phyloP scores from a whole-genome alignment of 257 asterid species.

The Lycium barbarum region DNA sequence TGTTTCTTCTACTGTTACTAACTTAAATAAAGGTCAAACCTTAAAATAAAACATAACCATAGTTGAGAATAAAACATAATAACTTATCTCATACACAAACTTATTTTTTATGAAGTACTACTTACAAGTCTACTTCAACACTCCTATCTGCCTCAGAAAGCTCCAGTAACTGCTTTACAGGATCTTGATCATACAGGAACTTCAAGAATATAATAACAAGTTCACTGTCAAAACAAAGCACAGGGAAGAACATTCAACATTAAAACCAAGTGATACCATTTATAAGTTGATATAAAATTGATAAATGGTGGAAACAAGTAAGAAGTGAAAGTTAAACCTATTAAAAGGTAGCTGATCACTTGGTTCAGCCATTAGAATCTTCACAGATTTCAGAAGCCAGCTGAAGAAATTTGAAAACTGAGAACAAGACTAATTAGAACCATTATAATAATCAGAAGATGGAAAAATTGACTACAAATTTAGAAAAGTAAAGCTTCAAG shows the following conservation, averaged over 20 bases:
- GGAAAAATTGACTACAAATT: background rate
- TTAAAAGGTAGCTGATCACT: constrained; percentile 93
- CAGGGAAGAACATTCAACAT: constrained; percentile 27
- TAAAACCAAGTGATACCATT: constrained; percentile 20
- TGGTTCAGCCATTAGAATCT: constrained; percentile 94
- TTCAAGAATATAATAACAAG: constrained; percentile 85
- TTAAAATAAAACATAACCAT: background rate
- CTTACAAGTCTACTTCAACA: constrained; percentile 82
- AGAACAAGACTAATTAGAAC: constrained; percentile 44
- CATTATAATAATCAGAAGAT: constrained; percentile 17
- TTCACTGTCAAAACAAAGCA: constrained; percentile 64
- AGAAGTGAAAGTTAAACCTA: constrained; percentile 64
- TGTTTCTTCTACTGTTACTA: constrained; percentile 20
- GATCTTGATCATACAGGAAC: constrained; percentile 94
- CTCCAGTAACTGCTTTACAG: constrained; percentile 79
- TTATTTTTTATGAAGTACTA: constrained; percentile 36
- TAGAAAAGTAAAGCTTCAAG: background rate
- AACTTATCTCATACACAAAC: constrained; percentile 13
- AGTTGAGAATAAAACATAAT: background rate
- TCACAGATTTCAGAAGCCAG: constrained; percentile 94
- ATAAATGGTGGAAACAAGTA: constrained; percentile 30
- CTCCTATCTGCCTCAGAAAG: constrained; percentile 51
- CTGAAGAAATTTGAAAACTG: constrained; percentile 98
- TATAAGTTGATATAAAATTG: constrained; percentile 28
- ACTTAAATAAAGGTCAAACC: background rate